phyloP scores from a whole-genome alignment of 345 rosid genomes.

The Geranium brycei region DNA sequence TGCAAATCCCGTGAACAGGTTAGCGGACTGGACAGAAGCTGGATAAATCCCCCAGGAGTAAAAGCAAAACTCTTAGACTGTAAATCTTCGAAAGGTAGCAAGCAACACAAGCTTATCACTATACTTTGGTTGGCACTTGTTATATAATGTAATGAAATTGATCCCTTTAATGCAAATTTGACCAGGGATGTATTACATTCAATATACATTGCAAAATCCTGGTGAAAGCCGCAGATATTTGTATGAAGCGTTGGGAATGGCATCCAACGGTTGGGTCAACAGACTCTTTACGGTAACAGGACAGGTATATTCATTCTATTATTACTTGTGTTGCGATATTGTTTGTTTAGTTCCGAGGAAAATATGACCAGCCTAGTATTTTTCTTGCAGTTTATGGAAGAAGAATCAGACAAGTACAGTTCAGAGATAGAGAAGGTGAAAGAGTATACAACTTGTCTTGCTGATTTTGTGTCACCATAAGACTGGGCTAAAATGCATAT shows the following conservation, averaged over 20 bases:
- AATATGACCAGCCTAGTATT: not conserved
- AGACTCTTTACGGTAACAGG: conserved; percentile 86
- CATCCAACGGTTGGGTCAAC: conserved; percentile 81
- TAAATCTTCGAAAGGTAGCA: conserved; percentile 53
- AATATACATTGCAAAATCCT: conserved; percentile 76
- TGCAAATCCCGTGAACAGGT: conserved; percentile 24
- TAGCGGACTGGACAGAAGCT: conserved; percentile 88
- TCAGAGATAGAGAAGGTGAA: conserved; percentile 57
- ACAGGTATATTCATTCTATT: conserved; percentile 28
- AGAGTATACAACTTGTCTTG: not conserved
- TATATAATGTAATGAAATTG: not conserved
- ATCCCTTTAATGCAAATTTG: not conserved
- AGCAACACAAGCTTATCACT: not conserved
- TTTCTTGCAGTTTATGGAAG: conserved; percentile 50
- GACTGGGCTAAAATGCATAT: not conserved
- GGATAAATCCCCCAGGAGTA: conserved; percentile 79
- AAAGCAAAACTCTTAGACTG: conserved; percentile 61
- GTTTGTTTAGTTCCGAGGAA: conserved; percentile 4
- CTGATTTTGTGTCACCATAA: not conserved
- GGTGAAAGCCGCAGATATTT: conserved; percentile 63
- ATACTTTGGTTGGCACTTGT: not conserved
- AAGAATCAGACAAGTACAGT: conserved; percentile 44
- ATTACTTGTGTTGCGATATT: not conserved
- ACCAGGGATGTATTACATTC: conserved; percentile 78
- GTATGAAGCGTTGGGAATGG: conserved; percentile 76